Evolutionary conservation across 2,329 filamentous ascomycete species (phyloP), one percentile per base, ranked within the genome.

Genomic region (Fusarium citri): DNA sequence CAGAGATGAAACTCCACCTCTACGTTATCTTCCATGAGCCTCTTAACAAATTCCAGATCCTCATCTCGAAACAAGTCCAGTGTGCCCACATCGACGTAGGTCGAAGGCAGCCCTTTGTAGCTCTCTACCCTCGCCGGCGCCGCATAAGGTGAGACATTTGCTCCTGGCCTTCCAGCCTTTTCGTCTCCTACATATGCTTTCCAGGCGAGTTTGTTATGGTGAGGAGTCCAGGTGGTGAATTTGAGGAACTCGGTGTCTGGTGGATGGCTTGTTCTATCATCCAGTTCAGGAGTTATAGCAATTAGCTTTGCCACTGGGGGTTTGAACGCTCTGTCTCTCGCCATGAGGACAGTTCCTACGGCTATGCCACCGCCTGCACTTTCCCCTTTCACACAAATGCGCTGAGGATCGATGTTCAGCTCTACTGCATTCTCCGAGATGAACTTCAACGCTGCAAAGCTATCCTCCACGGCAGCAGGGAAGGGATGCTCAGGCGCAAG

Each of bases 1-100:
- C 61, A 72, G 8, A 74, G 30, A 20, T 74, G 72, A 42, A 74
- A 62, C 54, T 74, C 72, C 7, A 73, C 64, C n/a, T 73, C 66
- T 2, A 73, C 64, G 6, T 74, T 37, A 16, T 69, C 71, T 20
- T 40, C 55, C 31, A 74, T 43, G 15, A 74, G 28, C 8, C 72
- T 60, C n/a, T 28, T 68, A 2, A 63, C 72, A 59, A 69, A 72
- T 11, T 64, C 66, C 10, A 74, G 14, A 6, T 45, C 28, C 45
- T 74, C 72, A 2, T 73, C 61, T 1, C 71, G 49, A 20, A 74
- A 73, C 11, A 74, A 8, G 9, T 74, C 72, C 10, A 74, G 16
- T 1, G 61, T 60, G 2, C 72, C 72, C 1, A 74, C 53, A 1
- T 73, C 72, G 4, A 74, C 55, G 16, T 66, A 74, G 2, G 66